A percentile compares a stretch with the other conserved stretches of the same genome.
Evolutionary conservation across 2,329 filamentous ascomycete genomes (phyloP).

Genomic region (Calonectria montana): DNA sequence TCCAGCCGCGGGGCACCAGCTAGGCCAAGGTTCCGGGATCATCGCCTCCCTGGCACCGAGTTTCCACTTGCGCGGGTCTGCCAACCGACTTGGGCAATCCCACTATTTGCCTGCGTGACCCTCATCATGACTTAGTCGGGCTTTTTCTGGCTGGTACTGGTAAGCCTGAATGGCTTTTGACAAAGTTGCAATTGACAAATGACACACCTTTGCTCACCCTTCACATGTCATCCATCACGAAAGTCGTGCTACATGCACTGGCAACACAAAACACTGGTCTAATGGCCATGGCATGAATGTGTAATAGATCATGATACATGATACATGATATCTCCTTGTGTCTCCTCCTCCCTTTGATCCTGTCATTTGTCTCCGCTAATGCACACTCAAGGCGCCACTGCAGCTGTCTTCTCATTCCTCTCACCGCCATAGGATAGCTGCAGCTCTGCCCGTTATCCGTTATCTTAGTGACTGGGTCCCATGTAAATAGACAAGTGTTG

Average conservation of each 20-base stretch:
- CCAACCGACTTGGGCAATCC: background rate
- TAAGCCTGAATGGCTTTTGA: background rate
- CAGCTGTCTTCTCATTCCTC: slow-evolving; percentile 7
- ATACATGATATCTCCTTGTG: background rate
- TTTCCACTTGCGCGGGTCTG: slow-evolving; percentile 8
- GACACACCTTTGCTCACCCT: too few relatives aligned
- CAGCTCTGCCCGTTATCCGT: background rate
- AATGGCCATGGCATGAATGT: background rate
- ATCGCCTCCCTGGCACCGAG: slow-evolving; percentile 1
- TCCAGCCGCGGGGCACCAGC: slow-evolving; percentile 12
- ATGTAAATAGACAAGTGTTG: background rate
- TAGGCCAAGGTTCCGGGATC: slow-evolving; percentile 3
- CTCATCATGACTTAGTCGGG: background rate
- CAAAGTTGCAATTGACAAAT: background rate
- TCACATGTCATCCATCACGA: background rate
- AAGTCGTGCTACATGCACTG: background rate
- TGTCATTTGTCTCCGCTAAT: slow-evolving; percentile 21
- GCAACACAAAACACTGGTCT: background rate
- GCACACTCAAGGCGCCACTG: slow-evolving; percentile 18
- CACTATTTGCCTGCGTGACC: background rate
- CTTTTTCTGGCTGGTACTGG: background rate
- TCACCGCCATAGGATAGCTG: slow-evolving; percentile 17
- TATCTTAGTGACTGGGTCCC: background rate
- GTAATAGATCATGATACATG: background rate
- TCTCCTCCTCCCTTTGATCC: background rate